Conservation (phyloP, 306 rosid species). For the Prunus salicina region DNA sequence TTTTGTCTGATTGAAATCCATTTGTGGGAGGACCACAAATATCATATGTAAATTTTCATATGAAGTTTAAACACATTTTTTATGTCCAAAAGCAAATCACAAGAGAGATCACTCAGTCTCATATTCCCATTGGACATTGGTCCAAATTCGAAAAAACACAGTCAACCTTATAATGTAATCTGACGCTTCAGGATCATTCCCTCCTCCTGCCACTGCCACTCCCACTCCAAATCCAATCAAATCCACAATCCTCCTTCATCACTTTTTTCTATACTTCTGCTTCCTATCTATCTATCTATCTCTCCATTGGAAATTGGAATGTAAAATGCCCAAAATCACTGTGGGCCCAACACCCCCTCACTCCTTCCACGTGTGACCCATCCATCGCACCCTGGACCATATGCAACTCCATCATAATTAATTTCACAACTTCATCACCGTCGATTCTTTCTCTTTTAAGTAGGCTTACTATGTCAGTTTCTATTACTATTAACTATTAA, state of each 20-base stretch:
- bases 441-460: neutral
- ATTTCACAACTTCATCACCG: constrained; percentile 9
- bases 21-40: neutral
- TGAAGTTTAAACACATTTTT: neutral
- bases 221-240: neutral
- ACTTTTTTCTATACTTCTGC: neutral
- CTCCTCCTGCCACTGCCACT: too few species aligned
- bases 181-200: too few species aligned
- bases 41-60: neutral
- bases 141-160: too few species aligned
- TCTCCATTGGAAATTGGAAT: neutral
- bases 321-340: neutral
- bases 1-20: neutral
- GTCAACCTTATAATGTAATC: too few species aligned
- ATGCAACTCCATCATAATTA: neutral
- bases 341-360: constrained; percentile 26
- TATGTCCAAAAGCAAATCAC: neutral
- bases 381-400: neutral
- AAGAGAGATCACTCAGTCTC: neutral
- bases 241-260: neutral
- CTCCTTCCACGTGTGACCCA: constrained; percentile 11
- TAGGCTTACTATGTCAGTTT: neutral
- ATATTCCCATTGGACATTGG: neutral
- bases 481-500: too few species aligned
- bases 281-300: too few species aligned